phyloP scores from a whole-genome alignment of 2,329 filamentous ascomycete species.

The Colletotrichum gloeosporioides region DNA sequence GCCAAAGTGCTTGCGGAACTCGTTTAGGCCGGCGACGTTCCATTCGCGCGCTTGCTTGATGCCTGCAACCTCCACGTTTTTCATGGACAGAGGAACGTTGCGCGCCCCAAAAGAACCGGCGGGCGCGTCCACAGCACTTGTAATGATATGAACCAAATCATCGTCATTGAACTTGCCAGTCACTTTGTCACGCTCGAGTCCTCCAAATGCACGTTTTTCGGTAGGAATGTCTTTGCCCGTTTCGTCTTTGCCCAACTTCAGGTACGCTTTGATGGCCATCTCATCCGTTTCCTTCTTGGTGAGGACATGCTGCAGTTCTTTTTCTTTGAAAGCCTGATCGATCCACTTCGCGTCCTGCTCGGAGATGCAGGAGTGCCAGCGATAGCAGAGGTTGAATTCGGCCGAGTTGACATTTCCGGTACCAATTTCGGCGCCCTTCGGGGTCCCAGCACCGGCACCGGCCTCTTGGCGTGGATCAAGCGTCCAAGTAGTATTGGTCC shows the following conservation, averaged over 20 bases:
- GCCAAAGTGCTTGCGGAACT: slow-evolving; percentile 84
- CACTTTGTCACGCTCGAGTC: slow-evolving; percentile 66
- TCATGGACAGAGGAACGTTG: slow-evolving; percentile 76
- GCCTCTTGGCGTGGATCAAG: slow-evolving; percentile 78
- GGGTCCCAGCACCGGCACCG: slow-evolving; percentile 58
- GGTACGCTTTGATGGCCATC: background rate
- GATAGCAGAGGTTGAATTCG: slow-evolving; percentile 88
- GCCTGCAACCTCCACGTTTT: slow-evolving; percentile 79
- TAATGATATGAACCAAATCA: slow-evolving; percentile 74
- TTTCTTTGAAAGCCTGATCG: slow-evolving; percentile 67
- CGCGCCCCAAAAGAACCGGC: slow-evolving; percentile 76
- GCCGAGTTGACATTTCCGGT: slow-evolving; percentile 84
- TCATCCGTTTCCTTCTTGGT: background rate
- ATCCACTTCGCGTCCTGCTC: slow-evolving; percentile 83
- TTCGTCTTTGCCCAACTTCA: background rate
- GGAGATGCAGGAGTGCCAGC: slow-evolving; percentile 83
- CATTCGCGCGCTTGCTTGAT: slow-evolving; percentile 79
- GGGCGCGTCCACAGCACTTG: slow-evolving; percentile 76
- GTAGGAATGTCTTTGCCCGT: slow-evolving; percentile 67
- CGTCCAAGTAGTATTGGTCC: slow-evolving; percentile 69
- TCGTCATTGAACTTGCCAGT: slow-evolving; percentile 79
- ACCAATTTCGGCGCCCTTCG: slow-evolving; percentile 68
- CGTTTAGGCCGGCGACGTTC: slow-evolving; percentile 81
- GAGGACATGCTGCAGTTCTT: slow-evolving; percentile 53
- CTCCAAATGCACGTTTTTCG: slow-evolving; percentile 69